Conservation (phyloP, 208 protist genomes). For the Phytomonas sp. region DNA sequence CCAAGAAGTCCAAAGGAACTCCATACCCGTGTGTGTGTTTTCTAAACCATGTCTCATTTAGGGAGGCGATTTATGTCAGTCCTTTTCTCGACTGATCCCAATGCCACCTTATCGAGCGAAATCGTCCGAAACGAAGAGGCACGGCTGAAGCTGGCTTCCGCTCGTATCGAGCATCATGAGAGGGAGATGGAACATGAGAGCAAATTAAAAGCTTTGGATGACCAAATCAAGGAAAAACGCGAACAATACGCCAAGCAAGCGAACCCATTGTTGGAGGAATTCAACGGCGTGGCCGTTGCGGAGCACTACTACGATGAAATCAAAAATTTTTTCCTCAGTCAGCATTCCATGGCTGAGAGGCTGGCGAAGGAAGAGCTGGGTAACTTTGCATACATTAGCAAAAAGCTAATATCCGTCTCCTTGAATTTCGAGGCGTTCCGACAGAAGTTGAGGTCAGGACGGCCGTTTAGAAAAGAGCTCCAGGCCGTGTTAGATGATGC, state of each 20-base stretch:
- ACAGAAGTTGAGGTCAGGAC: slow-evolving; percentile 25
- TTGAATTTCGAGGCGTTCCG: slow-evolving; percentile 72
- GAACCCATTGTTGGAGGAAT: slow-evolving; percentile 58
- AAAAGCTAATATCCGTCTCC: slow-evolving; percentile 75
- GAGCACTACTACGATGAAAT: slow-evolving; percentile 82
- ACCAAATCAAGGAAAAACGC: slow-evolving; percentile 32
- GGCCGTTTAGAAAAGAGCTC: slow-evolving; percentile 55
- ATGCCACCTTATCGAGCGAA: slow-evolving; percentile 50
- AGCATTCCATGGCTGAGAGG: slow-evolving; percentile 42
- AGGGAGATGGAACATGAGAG: slow-evolving; percentile 23
- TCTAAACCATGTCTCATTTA: slow-evolving; percentile 21
- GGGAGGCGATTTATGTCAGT: slow-evolving; percentile 20
- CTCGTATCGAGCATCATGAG: slow-evolving; percentile 27
- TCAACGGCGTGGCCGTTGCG: slow-evolving; percentile 63
- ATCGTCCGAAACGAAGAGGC: slow-evolving; percentile 70
- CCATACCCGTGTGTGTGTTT: no score
- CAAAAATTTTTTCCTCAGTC: slow-evolving; percentile 27
- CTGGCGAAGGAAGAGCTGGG: slow-evolving; percentile 48
- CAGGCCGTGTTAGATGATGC: slow-evolving; percentile 54
- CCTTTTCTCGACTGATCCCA: slow-evolving; percentile 43
- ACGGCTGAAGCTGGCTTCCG: slow-evolving; percentile 26
- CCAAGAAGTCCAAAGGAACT: no score
- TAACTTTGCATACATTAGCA: slow-evolving; percentile 80
- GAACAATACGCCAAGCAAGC: slow-evolving; percentile 38
- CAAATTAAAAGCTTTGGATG: slow-evolving; percentile 19